A percentile compares a stretch with the other conserved stretches of the same genome.
Conservation (phyloP, 768 basidiomycete genomes). For the Pleurotus platypus region DNA sequence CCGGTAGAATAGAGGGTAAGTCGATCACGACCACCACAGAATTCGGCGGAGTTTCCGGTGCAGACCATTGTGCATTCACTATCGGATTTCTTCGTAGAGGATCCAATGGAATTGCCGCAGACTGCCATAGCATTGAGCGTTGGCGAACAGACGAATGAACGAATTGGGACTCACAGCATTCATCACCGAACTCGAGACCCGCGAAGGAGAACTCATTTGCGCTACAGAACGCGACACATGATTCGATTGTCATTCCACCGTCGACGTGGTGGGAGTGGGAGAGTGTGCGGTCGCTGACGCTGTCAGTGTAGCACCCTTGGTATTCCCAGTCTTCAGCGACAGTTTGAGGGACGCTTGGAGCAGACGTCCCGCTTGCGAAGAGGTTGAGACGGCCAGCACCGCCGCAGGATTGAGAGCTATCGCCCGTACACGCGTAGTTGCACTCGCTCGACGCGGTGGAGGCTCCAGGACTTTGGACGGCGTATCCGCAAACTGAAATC, state of each 20-base stretch:
- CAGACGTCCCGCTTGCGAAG: neutral
- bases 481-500: neutral
- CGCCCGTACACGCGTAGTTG: neutral
- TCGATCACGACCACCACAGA: constrained; percentile 13
- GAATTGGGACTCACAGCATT: constrained; percentile 1
- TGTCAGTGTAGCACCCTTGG: neutral
- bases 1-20: neutral
- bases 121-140: neutral
- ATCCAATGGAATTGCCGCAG: neutral
- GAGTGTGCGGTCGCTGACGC: neutral
- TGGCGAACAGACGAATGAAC: neutral
- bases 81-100: neutral
- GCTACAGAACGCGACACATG: constrained; percentile 37
- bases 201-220: constrained; percentile 33
- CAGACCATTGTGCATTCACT: constrained; percentile 28
- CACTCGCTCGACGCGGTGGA: neutral
- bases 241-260: constrained; percentile 28
- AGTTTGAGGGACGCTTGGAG: neutral
- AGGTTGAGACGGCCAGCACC: neutral
- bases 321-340: neutral
- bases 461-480: neutral
- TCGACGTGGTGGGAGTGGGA: neutral
- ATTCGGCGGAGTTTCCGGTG: constrained; percentile 11
- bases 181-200: constrained; percentile 33
- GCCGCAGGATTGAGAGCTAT: neutral